Evolutionary conservation across 352 stramenopile species (phyloP), one percentile per base, ranked within the genome.

Genomic region (Lagenidium giganteum): DNA sequence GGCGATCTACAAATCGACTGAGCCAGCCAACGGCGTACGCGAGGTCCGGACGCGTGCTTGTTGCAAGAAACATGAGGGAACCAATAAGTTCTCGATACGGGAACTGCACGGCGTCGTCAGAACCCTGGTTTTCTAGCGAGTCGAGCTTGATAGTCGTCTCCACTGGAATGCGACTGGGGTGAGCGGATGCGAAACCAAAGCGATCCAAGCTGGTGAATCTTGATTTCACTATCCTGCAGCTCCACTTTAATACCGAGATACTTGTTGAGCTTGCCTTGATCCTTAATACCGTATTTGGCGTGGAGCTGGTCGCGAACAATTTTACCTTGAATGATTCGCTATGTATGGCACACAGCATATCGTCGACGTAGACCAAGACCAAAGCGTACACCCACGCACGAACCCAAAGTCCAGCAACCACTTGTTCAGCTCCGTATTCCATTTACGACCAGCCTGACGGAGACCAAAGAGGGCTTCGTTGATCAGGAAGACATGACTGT

Each of bases 51-150:
- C 51, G n/a, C 6, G 40, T 67, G 23, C 42, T 45, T 9, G 62
- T 64, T 0, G 47, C 48, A 9, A 70, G 33, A 22, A 61, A 67
- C 61, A 70, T 61, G 5, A 61, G 37, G 30, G 39, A 50, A 8
- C 44, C 51, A 7, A 65, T 25, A 2, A 43, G 14, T 9, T 45
- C 42, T 11, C 49, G 32, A 34, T 60, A 71, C n/a, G 48, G 31
- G 17, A 56, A 56, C 4, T 5, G 38, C 8, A 18, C 29, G 16
- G 43, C 24, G 9, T 34, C 25, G 43, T 50, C 14, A 5, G 29
- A 20, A 42, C 40, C 2, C 20, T 40, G 23, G 22, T 12, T 3
- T 12, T 23, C 23, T 30, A 45, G n/a, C n/a, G n/a, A 3, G 13
- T 33, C 18, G 40, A 20, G 3, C 38, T 36, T 4, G 11, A 16